Conservation (phyloP, 371 early-diverging fungal species). For the Syncephalis fuscata region DNA sequence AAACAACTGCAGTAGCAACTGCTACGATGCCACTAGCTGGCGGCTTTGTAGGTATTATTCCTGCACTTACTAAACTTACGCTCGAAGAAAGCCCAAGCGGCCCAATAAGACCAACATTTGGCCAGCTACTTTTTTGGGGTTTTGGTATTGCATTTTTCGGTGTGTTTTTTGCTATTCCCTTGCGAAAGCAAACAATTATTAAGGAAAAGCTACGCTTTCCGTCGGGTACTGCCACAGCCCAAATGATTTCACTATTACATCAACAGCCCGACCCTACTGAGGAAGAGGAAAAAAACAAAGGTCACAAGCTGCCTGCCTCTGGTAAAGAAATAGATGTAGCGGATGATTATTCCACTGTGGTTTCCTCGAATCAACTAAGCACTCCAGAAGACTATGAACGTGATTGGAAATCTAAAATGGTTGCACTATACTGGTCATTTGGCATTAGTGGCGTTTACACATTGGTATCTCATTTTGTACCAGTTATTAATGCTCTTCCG, state of each 20-base stretch:
- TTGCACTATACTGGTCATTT: constrained; percentile 12
- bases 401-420: too few species aligned
- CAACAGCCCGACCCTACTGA: constrained; percentile 16
- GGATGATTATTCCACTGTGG: too few species aligned
- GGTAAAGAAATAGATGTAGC: too few species aligned
- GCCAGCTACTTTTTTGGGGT: constrained; percentile 54
- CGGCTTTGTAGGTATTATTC: constrained; percentile 59
- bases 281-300: not conserved
- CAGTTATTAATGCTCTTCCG: constrained; percentile 34
- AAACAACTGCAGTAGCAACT: constrained; percentile 68
- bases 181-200: constrained; percentile 62
- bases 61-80: constrained; percentile 50
- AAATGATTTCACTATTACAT: constrained; percentile 67
- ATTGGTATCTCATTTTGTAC: constrained; percentile 39
- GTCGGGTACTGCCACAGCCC: constrained; percentile 74
- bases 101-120: constrained; percentile 20
- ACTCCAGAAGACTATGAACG: too few species aligned
- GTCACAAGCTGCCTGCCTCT: constrained; percentile 18
- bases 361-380: too few species aligned
- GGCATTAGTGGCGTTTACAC: constrained; percentile 41
- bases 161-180: constrained; percentile 75
- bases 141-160: constrained; percentile 76
- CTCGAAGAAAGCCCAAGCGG: constrained; percentile 19
- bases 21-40: constrained; percentile 74
- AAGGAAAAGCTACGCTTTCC: constrained; percentile 70